Evolutionary conservation across 208 protist species (phyloP).

Genomic region (Trypanosoma cruzi): DNA sequence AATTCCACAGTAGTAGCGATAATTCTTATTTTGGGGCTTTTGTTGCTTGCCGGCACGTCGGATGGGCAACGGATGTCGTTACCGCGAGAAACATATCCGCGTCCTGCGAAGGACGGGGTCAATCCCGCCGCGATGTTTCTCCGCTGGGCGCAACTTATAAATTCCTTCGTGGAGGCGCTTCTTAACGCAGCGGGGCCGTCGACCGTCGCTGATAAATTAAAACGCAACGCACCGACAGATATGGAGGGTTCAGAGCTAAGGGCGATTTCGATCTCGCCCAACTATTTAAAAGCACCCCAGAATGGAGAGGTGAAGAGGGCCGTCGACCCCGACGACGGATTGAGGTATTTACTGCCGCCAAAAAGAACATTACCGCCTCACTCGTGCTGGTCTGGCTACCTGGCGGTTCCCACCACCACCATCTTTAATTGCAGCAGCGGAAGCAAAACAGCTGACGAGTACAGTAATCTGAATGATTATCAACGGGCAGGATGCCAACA

Average conservation of each 20-base stretch:
- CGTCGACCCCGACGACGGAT: neutral
- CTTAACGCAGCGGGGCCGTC: neutral
- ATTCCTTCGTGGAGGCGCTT: slow-evolving; percentile 1
- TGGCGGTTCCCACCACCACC: slow-evolving; percentile 1
- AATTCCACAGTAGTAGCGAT: neutral
- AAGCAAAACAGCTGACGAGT: neutral
- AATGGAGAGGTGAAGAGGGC: neutral
- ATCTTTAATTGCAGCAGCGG: neutral
- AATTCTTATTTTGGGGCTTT: neutral
- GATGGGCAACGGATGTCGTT: neutral
- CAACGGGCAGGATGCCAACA: slow-evolving; percentile 12
- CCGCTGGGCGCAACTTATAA: slow-evolving; percentile 4
- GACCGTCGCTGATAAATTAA: neutral
- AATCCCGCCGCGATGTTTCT: slow-evolving; percentile 1
- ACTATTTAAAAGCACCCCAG: neutral
- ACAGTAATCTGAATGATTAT: slow-evolving; percentile 1
- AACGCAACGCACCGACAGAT: neutral
- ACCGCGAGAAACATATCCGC: neutral
- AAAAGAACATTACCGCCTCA: no score
- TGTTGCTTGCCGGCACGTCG: neutral
- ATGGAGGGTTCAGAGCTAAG: neutral
- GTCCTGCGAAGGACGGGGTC: neutral
- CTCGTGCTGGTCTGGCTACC: neutral
- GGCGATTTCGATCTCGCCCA: neutral
- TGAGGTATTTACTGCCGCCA: neutral